Evolutionary conservation across 345 rosid genomes (phyloP).

Genomic region (Punica granatum): DNA sequence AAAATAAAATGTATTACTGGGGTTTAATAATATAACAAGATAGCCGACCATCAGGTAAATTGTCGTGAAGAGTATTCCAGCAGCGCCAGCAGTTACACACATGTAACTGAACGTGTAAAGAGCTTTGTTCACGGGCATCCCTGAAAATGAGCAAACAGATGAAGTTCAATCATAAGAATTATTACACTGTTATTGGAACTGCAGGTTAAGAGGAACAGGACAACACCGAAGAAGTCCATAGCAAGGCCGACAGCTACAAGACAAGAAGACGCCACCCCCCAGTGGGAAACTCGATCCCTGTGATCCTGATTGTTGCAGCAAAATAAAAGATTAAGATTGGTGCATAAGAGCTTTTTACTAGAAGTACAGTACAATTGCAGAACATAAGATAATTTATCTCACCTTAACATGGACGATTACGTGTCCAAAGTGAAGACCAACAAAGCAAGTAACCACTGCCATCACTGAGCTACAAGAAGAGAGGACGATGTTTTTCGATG

Average conservation of each 20-base stretch:
- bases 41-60: constrained; percentile 57
- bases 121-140: constrained; percentile 82
- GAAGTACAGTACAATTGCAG: neutral
- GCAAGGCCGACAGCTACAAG: constrained; percentile 46
- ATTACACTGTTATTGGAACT: neutral
- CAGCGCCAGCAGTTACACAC: constrained; percentile 64
- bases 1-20: neutral
- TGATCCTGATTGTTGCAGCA: constrained; percentile 43
- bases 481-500: neutral
- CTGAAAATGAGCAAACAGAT: constrained; percentile 24
- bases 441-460: constrained; percentile 71
- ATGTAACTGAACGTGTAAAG: constrained; percentile 75
- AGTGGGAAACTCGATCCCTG: constrained; percentile 42
- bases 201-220: neutral
- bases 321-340: neutral
- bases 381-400: constrained; percentile 4
- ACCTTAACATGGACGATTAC: constrained; percentile 76
- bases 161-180: neutral
- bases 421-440: constrained; percentile 84
- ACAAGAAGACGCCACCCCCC: constrained; percentile 47
- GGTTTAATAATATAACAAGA: neutral
- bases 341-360: neutral
- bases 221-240: constrained; percentile 46
- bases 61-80: constrained; percentile 62
- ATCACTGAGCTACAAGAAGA: constrained; percentile 60